phyloP scores from a whole-genome alignment of 768 basidiomycete genomes.

The Agaricus blazei region DNA sequence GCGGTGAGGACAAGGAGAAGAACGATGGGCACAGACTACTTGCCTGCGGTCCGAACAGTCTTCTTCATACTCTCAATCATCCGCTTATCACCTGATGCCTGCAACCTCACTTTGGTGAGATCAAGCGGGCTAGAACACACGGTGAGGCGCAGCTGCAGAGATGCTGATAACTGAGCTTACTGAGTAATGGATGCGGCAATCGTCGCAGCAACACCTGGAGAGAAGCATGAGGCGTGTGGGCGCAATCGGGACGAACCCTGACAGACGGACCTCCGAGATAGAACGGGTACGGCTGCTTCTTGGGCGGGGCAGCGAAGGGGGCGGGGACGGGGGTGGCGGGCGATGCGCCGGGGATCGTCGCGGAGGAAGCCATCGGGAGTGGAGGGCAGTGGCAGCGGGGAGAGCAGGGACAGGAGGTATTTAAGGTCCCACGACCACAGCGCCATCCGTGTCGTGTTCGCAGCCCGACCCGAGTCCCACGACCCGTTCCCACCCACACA shows the following conservation, averaged over 20 bases:
- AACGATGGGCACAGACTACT: slow-evolving; percentile 5
- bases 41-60: slow-evolving; percentile 76
- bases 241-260: neutral
- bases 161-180: slow-evolving; percentile 31
- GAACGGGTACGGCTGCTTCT: slow-evolving; percentile 79
- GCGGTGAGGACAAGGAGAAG: neutral
- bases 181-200: slow-evolving; percentile 89
- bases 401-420: too few species aligned
- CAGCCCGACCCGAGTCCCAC: too few species aligned
- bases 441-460: too few species aligned
- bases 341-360: neutral
- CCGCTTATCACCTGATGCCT: slow-evolving; percentile 88
- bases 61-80: slow-evolving; percentile 83
- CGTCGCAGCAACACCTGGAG: slow-evolving; percentile 69
- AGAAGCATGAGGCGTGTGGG: neutral
- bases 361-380: neutral
- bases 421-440: too few species aligned
- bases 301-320: slow-evolving; percentile 14
- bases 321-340: neutral
- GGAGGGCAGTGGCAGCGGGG: neutral
- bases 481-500: too few species aligned
- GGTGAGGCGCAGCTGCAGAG: neutral
- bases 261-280: slow-evolving; percentile 66
- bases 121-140: slow-evolving; percentile 58
- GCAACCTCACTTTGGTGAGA: slow-evolving; percentile 87